Base-by-base conservation (phyloP, 2,329 filamentous ascomycete genomes). In the Fusarium caatingaense region DNA sequence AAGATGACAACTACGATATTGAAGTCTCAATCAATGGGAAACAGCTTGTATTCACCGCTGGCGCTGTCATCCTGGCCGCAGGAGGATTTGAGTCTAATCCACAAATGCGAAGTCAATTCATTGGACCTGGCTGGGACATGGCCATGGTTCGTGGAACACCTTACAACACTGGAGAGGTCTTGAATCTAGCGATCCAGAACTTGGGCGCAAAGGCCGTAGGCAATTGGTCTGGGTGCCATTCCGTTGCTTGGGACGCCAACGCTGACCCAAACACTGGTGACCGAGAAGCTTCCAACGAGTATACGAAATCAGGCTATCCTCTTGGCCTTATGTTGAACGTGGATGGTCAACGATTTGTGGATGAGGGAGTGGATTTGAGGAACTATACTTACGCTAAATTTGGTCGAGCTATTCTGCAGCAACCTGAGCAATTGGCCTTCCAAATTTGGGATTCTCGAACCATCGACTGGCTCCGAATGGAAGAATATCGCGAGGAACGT, bases 21-120 rank as follows among this genome's bases (percentile, higher is more conserved):
- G 15, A 45, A 11, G 37, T 64, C 11, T 46, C 46, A 0, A 8
- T 58, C 1, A 16, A 58, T 16, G 50, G 45, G 0, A 2, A 1
- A 1, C n/a, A 37, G 4, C 8, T 30, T 1, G 41, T n/a, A 1
- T 9, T 64, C 3, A 46, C 2, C 3, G 61, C 50, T 2, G 20
- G 23, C 15, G 37, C 61, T 4, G 50, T 64, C 2, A 47, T 64
- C 3, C 9, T 64, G 8, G 61, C 61, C 32, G 61, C 60, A 2
- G 61, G 61, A 3, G 61, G 61, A 3, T 64, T 64, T 2, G 61
- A 64, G 76, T 83, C 88, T 8, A 89, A 86, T 40, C 80, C 88
- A 0, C 80, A 82, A 4, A 82, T 91, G 81, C 83, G 88, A n/a
- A 79, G 82, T 6, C 83, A 88, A 55, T 82, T 80, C 51, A 78